Evolutionary conservation across 225 moss, liverwort and hornwort species (phyloP).

Genomic region (Straminergon stramineum): DNA sequence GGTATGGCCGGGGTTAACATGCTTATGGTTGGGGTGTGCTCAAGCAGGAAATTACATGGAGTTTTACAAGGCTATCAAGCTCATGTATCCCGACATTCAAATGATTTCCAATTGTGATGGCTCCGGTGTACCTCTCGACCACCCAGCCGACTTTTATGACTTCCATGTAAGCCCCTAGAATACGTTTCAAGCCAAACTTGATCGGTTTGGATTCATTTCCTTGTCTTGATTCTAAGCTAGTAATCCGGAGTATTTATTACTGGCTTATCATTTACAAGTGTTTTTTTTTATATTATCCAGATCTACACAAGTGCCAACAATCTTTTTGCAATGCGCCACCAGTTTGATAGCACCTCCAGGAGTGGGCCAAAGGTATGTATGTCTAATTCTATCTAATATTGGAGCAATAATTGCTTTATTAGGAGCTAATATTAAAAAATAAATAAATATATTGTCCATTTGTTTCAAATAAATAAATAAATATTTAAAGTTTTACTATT

Average conservation of each 20-base stretch:
- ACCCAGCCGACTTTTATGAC: constrained; percentile 85
- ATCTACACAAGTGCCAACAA: constrained; percentile 22
- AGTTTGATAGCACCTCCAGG: constrained; percentile 18
- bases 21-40: background rate
- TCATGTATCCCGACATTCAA: constrained; percentile 67
- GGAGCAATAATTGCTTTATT: too few species aligned
- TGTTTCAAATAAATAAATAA: too few species aligned
- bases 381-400: background rate
- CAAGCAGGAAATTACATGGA: constrained; percentile 64
- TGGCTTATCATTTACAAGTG: background rate
- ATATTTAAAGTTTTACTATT: too few species aligned
- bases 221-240: background rate
- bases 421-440: too few species aligned
- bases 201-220: background rate
- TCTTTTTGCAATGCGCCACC: constrained; percentile 24
- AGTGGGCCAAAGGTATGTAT: constrained; percentile 23
- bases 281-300: background rate
- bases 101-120: constrained; percentile 90
- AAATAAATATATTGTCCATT: too few species aligned
- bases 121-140: constrained; percentile 46
- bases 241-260: background rate
- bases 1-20: too few species aligned
- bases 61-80: constrained; percentile 78
- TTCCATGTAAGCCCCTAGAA: constrained; percentile 19
- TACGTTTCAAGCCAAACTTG: background rate